phyloP scores from a whole-genome alignment of 2,329 filamentous ascomycete genomes.

The Talaromyces sp. region DNA sequence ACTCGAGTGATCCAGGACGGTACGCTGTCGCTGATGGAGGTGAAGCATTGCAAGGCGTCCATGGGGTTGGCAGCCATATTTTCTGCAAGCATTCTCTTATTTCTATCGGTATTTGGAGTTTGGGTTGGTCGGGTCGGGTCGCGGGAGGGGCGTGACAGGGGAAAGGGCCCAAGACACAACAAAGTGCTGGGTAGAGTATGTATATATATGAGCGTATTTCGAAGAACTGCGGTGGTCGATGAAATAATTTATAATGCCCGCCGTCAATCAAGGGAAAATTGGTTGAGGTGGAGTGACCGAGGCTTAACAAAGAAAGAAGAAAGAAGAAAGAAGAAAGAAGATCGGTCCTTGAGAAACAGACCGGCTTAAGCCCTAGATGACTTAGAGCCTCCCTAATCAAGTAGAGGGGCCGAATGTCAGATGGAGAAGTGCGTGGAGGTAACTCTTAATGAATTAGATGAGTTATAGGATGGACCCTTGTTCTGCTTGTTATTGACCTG shows the following conservation, averaged over 20 bases:
- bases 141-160: neutral
- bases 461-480: neutral
- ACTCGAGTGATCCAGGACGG: conserved; percentile 47
- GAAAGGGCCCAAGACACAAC: conserved; percentile 14
- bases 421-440: neutral
- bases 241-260: neutral
- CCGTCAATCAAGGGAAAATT: neutral
- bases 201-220: neutral
- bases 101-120: neutral
- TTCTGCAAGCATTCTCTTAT: neutral
- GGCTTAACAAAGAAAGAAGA: neutral
- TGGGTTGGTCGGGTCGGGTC: neutral
- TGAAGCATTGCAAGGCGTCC: conserved; percentile 48
- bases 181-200: conserved; percentile 11
- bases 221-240: neutral
- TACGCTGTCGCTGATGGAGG: conserved; percentile 44
- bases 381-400: neutral
- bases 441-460: neutral
- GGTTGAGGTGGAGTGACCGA: neutral
- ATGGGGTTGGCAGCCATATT: conserved; percentile 22
- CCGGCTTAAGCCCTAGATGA: neutral
- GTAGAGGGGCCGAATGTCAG: neutral
- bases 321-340: neutral
- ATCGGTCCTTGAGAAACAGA: neutral
- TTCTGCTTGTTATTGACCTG: neutral